These are phyloP conservation scores for Colletotrichum sp. DNA, from an alignment of 2,329 filamentous ascomycete genomes.

Conservation along the genomic window DNA sequence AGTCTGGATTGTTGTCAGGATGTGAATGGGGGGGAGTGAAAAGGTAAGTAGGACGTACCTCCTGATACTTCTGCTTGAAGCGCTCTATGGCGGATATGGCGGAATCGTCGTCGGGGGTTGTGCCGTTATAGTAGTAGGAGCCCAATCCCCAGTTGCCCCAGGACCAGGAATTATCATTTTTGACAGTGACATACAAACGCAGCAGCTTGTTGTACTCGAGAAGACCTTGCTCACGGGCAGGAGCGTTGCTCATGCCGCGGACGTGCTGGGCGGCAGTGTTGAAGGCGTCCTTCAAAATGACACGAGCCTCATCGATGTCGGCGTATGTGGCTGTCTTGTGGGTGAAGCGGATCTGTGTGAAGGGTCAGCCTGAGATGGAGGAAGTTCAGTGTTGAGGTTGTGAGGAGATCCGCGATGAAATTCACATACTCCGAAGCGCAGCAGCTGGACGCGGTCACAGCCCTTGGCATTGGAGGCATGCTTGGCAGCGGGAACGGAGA, in stretches of 20 bases:
- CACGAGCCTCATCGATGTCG: not conserved
- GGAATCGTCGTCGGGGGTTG: not conserved
- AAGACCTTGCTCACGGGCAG: not conserved
- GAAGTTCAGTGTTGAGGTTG: not conserved
- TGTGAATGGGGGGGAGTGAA: not conserved
- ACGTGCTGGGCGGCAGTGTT: not conserved
- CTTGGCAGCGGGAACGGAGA: not conserved
- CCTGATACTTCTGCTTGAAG: not conserved
- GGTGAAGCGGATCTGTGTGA: not conserved
- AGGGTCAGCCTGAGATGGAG: not conserved
- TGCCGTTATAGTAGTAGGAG: not conserved
- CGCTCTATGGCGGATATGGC: not conserved
- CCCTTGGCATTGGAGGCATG: not conserved
- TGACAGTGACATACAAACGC: not conserved
- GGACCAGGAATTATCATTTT: not conserved
- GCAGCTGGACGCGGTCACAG: not conserved
- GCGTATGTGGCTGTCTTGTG: not conserved
- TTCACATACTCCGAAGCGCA: not conserved
- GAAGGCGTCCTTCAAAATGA: not conserved
- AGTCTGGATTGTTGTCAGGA: not conserved
- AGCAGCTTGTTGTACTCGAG: not conserved
- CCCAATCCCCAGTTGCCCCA: not conserved
- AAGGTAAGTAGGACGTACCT: not conserved
- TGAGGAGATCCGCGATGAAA: not conserved
- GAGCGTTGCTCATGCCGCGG: not conserved